These are phyloP conservation scores for Articulospora tetracladia DNA, from an alignment of 495 filamentous ascomycete species.

Conservation along the genomic window DNA sequence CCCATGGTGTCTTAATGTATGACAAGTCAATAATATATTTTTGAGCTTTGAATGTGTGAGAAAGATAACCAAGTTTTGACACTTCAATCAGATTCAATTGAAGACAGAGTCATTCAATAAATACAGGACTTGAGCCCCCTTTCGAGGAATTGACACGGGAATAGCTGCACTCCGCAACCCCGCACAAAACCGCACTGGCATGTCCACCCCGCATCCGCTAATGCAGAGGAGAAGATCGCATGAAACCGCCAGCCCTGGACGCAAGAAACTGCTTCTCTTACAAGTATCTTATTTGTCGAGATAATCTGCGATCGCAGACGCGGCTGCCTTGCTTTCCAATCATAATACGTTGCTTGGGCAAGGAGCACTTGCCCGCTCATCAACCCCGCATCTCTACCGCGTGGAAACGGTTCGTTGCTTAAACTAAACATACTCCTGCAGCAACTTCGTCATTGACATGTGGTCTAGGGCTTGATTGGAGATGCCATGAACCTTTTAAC, in stretches of 20 bases:
- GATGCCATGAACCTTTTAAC: neutral
- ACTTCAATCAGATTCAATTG: too few relatives aligned
- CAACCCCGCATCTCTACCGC: neutral
- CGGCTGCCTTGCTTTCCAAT: neutral
- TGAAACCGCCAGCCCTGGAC: neutral
- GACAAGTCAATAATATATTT: too few relatives aligned
- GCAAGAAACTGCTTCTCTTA: too few relatives aligned
- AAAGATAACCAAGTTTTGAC: too few relatives aligned
- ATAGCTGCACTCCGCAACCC: neutral
- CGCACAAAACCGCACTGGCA: neutral
- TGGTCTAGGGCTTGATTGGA: neutral
- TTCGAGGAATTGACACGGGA: neutral
- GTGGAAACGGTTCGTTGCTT: neutral
- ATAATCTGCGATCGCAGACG: too few relatives aligned
- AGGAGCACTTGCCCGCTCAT: neutral
- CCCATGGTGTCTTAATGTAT: conserved; percentile 1
- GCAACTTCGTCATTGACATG: neutral
- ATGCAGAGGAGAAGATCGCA: neutral
- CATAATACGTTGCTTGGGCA: neutral
- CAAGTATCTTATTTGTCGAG: too few relatives aligned
- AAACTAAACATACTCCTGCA: too few relatives aligned
- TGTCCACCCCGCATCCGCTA: neutral
- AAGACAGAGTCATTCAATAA: too few relatives aligned
- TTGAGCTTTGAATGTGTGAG: too few relatives aligned
- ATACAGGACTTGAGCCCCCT: too few relatives aligned